Evolutionary conservation across 2,329 filamentous ascomycete genomes (phyloP).

Genomic region (Exophiala spinifera): DNA sequence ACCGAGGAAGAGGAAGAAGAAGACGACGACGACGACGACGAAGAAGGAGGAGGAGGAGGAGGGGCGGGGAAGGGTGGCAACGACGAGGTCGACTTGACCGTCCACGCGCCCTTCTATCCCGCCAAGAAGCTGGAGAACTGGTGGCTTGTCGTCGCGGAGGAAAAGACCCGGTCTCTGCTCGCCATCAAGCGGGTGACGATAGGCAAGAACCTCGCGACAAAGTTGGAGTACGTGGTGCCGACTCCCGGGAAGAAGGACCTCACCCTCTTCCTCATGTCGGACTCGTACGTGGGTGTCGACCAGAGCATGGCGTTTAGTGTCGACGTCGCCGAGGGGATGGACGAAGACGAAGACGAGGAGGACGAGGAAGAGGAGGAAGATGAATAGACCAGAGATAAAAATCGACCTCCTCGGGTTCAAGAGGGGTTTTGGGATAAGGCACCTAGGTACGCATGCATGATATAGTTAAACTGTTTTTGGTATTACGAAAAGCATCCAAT

Average conservation of each 20-base stretch:
- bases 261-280: conserved; percentile 93
- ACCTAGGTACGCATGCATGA: too few species aligned
- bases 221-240: conserved; percentile 84
- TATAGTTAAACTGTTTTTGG: too few species aligned
- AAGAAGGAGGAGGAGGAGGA: conserved; percentile 32
- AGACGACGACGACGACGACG: not conserved
- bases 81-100: conserved; percentile 69
- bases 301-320: conserved; percentile 89
- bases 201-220: conserved; percentile 67
- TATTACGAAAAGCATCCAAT: too few species aligned
- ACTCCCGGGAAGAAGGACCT: conserved; percentile 79
- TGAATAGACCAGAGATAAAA: not conserved
- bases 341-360: conserved; percentile 85
- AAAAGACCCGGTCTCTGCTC: conserved; percentile 79
- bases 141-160: conserved; percentile 96
- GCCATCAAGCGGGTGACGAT: conserved; percentile 95
- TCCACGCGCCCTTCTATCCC: conserved; percentile 95
- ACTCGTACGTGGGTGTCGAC: conserved; percentile 94
- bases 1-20: conserved; percentile 39
- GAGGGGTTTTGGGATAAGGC: too few species aligned
- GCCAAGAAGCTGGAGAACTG: conserved; percentile 92
- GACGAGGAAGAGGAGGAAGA: conserved; percentile 62
- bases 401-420: too few species aligned
- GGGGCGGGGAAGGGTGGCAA: not conserved
- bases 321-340: conserved; percentile 85